Evolutionary conservation across 768 basidiomycete species (phyloP), one percentile per base, ranked within the genome.

Genomic region (Sistotremastrum suecicum): DNA sequence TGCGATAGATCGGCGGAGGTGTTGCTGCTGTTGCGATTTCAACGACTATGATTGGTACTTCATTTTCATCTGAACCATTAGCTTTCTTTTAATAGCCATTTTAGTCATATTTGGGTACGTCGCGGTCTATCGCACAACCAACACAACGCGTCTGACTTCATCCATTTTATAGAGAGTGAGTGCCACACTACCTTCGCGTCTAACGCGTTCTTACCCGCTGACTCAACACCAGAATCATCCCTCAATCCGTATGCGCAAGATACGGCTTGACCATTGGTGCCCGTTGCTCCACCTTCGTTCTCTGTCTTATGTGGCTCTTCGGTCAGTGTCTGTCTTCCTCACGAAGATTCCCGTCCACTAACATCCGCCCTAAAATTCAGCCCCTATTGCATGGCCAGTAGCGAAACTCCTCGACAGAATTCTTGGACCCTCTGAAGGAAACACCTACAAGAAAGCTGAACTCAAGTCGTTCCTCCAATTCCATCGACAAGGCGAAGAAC

Each of bases 221-320:
- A 32, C 9, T 38, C 20, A 11, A 28, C 29, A 55, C 4, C 51
- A 80, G 78, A 55, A 71, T 83, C 53, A 81, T 77, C 39, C 72
- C 72, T 12, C 72, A 95, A 72, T 75, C 84, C 60, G 74, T 85
- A 47, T 78, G 85, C 57, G 71, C 74, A 7, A 62, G 85, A 35
- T 80, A 88, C 59, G 89, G 89, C 42, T 74, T 91, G 10, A 62
- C 74, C 2, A 80, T 92, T 47, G 89, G 89, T 10, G 86, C 87
- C 0, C 68, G 64, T 12, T 86, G 84, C 48, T 76, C 83, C 0
- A 84, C 82, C 0, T 70, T 88, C 48, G 86, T 90, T 4, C 69
- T 81, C 5, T 60, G 56, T 5, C 61, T 88, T 48, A 88, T 90
- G 83, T 81, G 76, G 56, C 53, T 83, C 29, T 66, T 74, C 51